Conservation (phyloP, 257 asterid genomes). For the Solanum lycopersicoides region DNA sequence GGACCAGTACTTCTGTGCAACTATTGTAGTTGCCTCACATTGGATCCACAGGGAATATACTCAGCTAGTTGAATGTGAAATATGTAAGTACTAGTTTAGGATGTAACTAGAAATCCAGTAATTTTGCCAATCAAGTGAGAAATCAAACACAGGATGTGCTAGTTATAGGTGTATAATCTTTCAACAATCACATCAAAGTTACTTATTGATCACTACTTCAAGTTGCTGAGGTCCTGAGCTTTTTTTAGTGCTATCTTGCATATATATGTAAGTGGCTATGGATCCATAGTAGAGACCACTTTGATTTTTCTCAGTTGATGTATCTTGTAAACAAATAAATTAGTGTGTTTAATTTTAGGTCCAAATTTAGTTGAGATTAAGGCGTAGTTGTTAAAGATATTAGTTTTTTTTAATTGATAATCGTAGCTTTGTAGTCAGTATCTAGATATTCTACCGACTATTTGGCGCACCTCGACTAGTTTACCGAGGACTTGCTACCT, state of each 20-base stretch:
- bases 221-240: neutral
- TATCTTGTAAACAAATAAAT: neutral
- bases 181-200: neutral
- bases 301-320: neutral
- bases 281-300: neutral
- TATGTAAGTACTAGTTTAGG: neutral
- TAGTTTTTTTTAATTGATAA: neutral
- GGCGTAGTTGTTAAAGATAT: neutral
- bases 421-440: neutral
- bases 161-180: neutral
- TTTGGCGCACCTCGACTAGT: neutral
- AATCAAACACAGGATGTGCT: neutral
- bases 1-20: neutral
- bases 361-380: neutral
- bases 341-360: neutral
- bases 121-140: neutral
- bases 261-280: neutral
- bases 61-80: neutral
- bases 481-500: neutral
- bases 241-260: neutral
- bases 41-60: neutral
- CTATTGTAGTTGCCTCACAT: neutral
- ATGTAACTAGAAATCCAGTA: neutral
- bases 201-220: neutral
- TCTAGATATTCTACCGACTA: neutral